Percentiles rank a stretch among this genome's conserved stretches.
phyloP scores from a whole-genome alignment of 148 eudicot genomes.

The Oxyria digyna region DNA sequence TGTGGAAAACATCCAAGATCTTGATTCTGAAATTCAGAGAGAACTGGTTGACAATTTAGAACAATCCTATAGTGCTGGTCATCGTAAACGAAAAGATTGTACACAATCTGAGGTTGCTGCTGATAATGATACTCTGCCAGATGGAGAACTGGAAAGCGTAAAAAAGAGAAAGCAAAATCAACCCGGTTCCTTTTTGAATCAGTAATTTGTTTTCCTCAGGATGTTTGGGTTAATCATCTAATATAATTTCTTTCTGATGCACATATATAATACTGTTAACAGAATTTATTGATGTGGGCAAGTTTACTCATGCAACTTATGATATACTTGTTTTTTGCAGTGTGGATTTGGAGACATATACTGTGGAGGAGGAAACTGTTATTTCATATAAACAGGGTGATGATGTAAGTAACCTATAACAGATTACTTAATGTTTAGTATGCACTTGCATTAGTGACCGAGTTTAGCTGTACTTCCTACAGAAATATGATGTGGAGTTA shows the following conservation, averaged over 20 bases:
- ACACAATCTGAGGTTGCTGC: not conserved
- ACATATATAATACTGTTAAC: too few relatives aligned
- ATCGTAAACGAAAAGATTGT: not conserved
- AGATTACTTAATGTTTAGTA: not conserved
- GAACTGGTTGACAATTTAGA: not conserved
- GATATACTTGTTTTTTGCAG: not conserved
- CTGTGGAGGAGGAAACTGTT: constrained; percentile 9
- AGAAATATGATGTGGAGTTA: constrained; percentile 3
- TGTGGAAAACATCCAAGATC: constrained; percentile 5
- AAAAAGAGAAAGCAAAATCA: not conserved
- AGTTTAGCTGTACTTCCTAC: not conserved
- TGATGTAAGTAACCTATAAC: constrained; percentile 1
- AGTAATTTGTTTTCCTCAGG: not conserved
- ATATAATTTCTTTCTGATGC: too few relatives aligned
- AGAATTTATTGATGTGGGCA: not conserved
- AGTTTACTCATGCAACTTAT: not conserved
- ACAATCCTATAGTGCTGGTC: not conserved
- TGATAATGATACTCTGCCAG: not conserved
- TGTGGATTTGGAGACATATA: constrained; percentile 2
- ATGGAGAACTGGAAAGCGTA: not conserved
- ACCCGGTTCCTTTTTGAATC: not conserved
- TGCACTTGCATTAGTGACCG: not conserved
- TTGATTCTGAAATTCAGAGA: constrained; percentile 5
- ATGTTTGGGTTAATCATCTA: not conserved
- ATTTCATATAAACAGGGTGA: constrained; percentile 8